These are phyloP conservation scores for Kwoniella mangroviensis DNA, from an alignment of 768 basidiomycete species.

Conservation along the genomic window DNA sequence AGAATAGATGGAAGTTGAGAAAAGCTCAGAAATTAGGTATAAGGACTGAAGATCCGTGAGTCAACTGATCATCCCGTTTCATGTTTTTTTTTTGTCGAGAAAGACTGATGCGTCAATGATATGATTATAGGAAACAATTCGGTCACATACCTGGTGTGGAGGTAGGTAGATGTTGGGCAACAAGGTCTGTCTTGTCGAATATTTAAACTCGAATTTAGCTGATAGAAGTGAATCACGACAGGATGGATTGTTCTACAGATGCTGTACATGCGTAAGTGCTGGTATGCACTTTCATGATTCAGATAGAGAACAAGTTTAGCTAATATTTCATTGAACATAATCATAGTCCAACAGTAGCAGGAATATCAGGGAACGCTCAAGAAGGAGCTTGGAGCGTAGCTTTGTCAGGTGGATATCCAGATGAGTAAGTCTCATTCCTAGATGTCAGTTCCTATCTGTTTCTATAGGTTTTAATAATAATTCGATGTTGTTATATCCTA, in stretches of 20 bases:
- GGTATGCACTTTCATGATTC: background rate
- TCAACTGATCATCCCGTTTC: conserved; percentile 8
- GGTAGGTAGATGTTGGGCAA: conserved; percentile 84
- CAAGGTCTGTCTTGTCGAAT: conserved; percentile 60
- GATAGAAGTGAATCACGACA: conserved; percentile 4
- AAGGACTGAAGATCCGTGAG: conserved; percentile 55
- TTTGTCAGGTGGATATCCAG: conserved; percentile 70
- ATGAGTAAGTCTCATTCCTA: too few relatives aligned
- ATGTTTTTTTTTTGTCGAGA: too few relatives aligned
- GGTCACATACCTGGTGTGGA: conserved; percentile 78
- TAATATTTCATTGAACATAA: too few relatives aligned
- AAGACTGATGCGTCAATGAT: too few relatives aligned
- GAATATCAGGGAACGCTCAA: conserved; percentile 69
- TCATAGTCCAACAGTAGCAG: conserved; percentile 77
- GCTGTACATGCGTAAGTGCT: conserved; percentile 81
- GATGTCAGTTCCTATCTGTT: too few relatives aligned
- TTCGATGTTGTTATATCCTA: too few relatives aligned
- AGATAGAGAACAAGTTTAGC: background rate
- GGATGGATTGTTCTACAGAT: conserved; percentile 72
- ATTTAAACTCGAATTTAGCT: background rate
- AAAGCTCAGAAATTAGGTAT: conserved; percentile 46
- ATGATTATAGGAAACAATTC: conserved; percentile 64
- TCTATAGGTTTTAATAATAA: too few relatives aligned
- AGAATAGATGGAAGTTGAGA: conserved; percentile 46
- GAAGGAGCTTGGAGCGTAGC: conserved; percentile 81